Evolutionary conservation across 225 moss, liverwort and hornwort genomes (phyloP).

Genomic region (Polytrichum commune): DNA sequence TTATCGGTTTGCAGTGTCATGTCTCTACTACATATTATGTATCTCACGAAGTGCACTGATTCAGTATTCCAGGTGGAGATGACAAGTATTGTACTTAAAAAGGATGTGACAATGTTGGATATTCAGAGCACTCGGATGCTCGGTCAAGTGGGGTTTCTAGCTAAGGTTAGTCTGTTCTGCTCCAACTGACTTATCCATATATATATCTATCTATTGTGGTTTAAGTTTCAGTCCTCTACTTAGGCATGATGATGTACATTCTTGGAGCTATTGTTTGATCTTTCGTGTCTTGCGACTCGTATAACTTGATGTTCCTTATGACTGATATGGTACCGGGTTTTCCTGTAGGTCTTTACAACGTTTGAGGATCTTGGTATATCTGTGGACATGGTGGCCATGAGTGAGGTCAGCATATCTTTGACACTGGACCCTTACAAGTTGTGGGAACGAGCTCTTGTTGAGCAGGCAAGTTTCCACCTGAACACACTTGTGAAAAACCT

Average conservation of each 20-base stretch:
- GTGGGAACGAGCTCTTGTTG: slow-evolving; percentile 90
- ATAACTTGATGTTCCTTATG: neutral
- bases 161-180: slow-evolving; percentile 47
- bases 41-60: neutral
- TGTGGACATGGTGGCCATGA: slow-evolving; percentile 94
- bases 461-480: slow-evolving; percentile 49
- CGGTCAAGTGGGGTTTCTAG: slow-evolving; percentile 91
- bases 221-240: neutral
- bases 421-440: slow-evolving; percentile 92
- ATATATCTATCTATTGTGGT: neutral
- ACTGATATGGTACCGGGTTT: slow-evolving; percentile 1
- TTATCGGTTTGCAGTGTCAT: too few species aligned
- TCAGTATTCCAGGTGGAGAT: slow-evolving; percentile 44
- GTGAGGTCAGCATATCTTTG: slow-evolving; percentile 96
- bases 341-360: slow-evolving; percentile 73
- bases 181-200: neutral
- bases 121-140: slow-evolving; percentile 95
- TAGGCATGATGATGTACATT: neutral
- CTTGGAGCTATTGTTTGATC: neutral
- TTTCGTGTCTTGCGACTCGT: neutral
- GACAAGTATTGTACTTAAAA: slow-evolving; percentile 95
- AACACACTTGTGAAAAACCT: neutral
- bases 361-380: slow-evolving; percentile 91
- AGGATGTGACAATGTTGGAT: slow-evolving; percentile 91
- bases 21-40: neutral